phyloP scores from a whole-genome alignment of 1,284 basidiomycete species.

The Sphaerobolus stellatus region DNA sequence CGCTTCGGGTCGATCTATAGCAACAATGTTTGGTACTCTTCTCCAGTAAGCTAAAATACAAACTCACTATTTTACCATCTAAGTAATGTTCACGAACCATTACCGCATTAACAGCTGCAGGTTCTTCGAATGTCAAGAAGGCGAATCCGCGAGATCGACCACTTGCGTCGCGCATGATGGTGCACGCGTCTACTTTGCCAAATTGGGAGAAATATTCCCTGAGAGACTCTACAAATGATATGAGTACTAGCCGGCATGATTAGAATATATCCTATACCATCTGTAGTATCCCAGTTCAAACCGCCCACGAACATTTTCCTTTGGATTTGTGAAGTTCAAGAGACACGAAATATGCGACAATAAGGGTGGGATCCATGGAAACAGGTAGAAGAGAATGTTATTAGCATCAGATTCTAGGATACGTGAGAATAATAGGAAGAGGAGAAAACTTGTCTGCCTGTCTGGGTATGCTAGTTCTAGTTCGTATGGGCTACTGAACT shows the following conservation, averaged over 20 bases:
- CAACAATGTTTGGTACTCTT: slow-evolving; percentile 10
- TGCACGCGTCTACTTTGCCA: slow-evolving; percentile 83
- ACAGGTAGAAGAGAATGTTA: slow-evolving; percentile 50
- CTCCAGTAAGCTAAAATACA: slow-evolving; percentile 1
- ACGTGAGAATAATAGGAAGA: slow-evolving; percentile 52
- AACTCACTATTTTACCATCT: slow-evolving; percentile 88
- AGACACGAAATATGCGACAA: too few species aligned
- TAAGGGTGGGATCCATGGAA: slow-evolving; percentile 28
- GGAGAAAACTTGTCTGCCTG: slow-evolving; percentile 69
- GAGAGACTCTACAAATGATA: slow-evolving; percentile 55
- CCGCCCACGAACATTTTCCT: slow-evolving; percentile 99
- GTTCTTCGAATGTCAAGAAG: slow-evolving; percentile 88
- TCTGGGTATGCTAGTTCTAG: slow-evolving; percentile 48
- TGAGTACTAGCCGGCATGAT: slow-evolving; percentile 32
- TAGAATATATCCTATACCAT: slow-evolving; percentile 58
- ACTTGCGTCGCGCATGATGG: slow-evolving; percentile 91
- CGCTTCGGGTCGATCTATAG: slow-evolving; percentile 97
- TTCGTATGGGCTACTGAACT: slow-evolving; percentile 66
- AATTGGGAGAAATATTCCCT: slow-evolving; percentile 72
- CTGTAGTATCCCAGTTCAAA: slow-evolving; percentile 96
- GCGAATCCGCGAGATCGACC: slow-evolving; percentile 92
- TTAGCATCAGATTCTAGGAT: slow-evolving; percentile 77
- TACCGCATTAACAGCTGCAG: slow-evolving; percentile 85
- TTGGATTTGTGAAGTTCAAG: slow-evolving; percentile 22
- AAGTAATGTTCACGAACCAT: slow-evolving; percentile 87